Conservation (phyloP, 768 basidiomycete species). For the Lanmaoa rubissima region DNA sequence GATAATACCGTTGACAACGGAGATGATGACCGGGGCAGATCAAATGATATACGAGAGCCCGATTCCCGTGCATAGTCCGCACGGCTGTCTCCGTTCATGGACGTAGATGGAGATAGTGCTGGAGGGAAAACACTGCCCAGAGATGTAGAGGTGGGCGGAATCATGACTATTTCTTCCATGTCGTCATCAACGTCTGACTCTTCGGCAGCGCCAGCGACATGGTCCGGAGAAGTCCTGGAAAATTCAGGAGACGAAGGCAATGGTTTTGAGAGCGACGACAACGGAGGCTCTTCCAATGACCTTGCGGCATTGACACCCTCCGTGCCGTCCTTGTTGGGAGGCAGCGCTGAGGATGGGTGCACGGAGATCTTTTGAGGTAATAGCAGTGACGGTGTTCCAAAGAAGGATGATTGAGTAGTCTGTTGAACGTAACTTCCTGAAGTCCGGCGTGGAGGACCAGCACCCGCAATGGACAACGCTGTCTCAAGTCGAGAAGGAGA, state of each 20-base stretch:
- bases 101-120: slow-evolving; percentile 14
- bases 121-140: background rate
- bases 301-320: background rate
- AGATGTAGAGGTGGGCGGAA: background rate
- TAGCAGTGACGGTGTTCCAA: slow-evolving; percentile 40
- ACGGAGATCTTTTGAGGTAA: slow-evolving; percentile 8
- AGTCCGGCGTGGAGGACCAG: slow-evolving; percentile 37
- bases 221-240: background rate
- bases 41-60: background rate
- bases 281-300: slow-evolving; percentile 6
- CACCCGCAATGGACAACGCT: slow-evolving; percentile 63
- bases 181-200: slow-evolving; percentile 34
- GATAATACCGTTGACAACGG: slow-evolving; percentile 10
- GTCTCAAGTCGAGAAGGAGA: slow-evolving; percentile 63
- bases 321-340: background rate
- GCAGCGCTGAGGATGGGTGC: background rate
- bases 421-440: slow-evolving; percentile 13
- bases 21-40: slow-evolving; percentile 6
- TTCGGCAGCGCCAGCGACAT: slow-evolving; percentile 1
- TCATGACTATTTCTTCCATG: slow-evolving; percentile 37
- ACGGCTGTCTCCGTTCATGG: slow-evolving; percentile 15
- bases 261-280: slow-evolving; percentile 1
- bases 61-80: slow-evolving; percentile 1
- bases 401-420: slow-evolving; percentile 26
- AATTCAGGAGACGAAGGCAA: slow-evolving; percentile 1